Base-by-base conservation (phyloP, 2,329 filamentous ascomycete genomes). In the Furcasterigmium sp. region DNA sequence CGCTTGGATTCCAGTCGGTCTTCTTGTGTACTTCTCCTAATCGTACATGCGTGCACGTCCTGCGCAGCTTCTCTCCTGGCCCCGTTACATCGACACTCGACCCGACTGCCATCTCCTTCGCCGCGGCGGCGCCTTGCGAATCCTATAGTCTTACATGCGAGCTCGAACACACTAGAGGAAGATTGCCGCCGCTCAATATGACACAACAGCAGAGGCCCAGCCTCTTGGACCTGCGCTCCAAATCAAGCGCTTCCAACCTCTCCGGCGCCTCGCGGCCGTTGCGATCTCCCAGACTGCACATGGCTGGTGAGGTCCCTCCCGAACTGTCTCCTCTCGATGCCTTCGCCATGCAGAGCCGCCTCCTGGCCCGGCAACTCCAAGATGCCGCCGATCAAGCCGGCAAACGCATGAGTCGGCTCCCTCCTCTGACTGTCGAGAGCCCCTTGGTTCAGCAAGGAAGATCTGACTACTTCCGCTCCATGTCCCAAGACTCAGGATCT, bases 271-370 rank as follows among this genome's bases (percentile, higher is more conserved):
- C 75, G 15, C 74, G 73, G 43, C 76, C 79, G n/a, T 64, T 84
- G 26, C 73, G 75, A 50, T 90, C 86, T n/a, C 85, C 86, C 34
- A 82, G 85, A 48, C 69, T 89, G 46, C 85, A 90, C 62, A 75
- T 87, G 45, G 85, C 85, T 45, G 87, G 87, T 48, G 87, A 91
- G 54, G 78, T 86, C 1, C 91, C 93, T 17, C 93, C 93, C 5
- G 87, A 93, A 41, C 75, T 97, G 44, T 97, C 93, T 8, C 93
- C 93, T 10, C 78, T 98, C 51, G 93, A 98, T 73, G 91, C 91
- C 38, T 94, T 98, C 60, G 91, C 91, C 18, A 76, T 91, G 49
- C 91, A 97, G 60, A 94, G 91, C 55, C 84, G 91, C 45, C 70
- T 94, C 54, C 77, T 98, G 41, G 90, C 90, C 30, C 87, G 82